Base-by-base conservation (phyloP, 371 early-diverging fungal genomes). In the Mucor circinelloides region DNA sequence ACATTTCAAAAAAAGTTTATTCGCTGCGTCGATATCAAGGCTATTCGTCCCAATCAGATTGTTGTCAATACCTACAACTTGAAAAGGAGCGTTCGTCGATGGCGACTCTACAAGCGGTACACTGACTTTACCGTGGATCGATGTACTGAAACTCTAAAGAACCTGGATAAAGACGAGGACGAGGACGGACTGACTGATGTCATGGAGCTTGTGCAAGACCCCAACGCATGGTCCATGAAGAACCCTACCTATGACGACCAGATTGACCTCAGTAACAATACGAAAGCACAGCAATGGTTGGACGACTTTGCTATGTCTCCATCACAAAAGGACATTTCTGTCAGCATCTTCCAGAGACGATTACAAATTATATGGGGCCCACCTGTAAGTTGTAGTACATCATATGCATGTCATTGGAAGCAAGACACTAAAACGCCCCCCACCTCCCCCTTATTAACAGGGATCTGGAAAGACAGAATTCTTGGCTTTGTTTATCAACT, bases 391-490 rank as follows among this genome's bases (percentile, higher is more conserved):
- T 30, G 40, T 17, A 40, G n/a, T n/a, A n/a, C n/a, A n/a, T n/a
- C n/a, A n/a, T n/a, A n/a, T n/a, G n/a, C n/a, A n/a, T n/a, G n/a
- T n/a, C n/a, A n/a, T n/a, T n/a, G n/a, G n/a, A n/a, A n/a, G n/a
- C n/a, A n/a, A 17, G 25, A 27, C 23, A 36, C 48, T 13, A 40
- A 40, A 17, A 23, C n/a, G 23, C 25, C 15, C 52, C 5, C 25
- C 23, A 23, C n/a, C 7, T 13, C 15, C 52, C 5, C 25, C 23
- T 50, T 15, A 5, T 19, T 8, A 28, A 54, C 28, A 87, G 87
- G 88, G 88, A 4, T 87, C 88, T 6, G 88, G 88, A 30, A 87
- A 87, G 54, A 86, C 88, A 1, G 82, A 84, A 44, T 87, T 86
- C 50, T 66, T 87, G 42, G 84, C 86, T 2, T 60, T 84, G 17